Evolutionary conservation across 2,329 filamentous ascomycete genomes (phyloP), one percentile per base, ranked within the genome.

Genomic region (Penicillium sp.): DNA sequence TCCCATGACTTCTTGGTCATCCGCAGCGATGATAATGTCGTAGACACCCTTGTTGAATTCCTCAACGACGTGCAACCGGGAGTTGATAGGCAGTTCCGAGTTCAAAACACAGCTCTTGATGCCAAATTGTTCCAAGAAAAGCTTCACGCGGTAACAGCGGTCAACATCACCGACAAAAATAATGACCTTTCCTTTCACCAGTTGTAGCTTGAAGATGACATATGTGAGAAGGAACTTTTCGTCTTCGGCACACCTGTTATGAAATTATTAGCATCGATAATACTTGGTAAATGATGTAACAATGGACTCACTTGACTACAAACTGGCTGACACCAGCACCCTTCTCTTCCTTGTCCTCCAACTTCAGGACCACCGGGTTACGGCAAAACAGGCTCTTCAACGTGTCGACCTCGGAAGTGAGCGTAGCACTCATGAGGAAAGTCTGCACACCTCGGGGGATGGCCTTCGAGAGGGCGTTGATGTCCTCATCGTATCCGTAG

Each of bases 31-130:
- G 61, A 99, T 92, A 56, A 97, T 96, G 64, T 99, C 92, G 79
- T 99, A 99, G 6, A 97, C 86, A 47, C 90, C 89, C 73, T 89
- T 89, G 76, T 97, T 99, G 75, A 99, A 99, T 70, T 97, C 91
- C 64, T 97, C 89, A 2, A 99, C 92, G 2, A 96, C 91, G 68
- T 99, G 92, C 35, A 96, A 85, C 53, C 94, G 82, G 1, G 89
- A 94, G 66, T 96, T 96, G 59, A 97, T 86, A 0, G 94, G 94
- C 31, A 99, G 75, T 68, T 99, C 92, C 1, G 90, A 94, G 74
- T 99, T 99, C 36, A 99, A 76, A 25, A 96, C 89, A 72, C 90
- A 95, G 64, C 89, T 92, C 69, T 90, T 88, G 67, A 96, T 92
- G 42, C 91, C 92, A 66, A 99, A 99, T 68, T 99, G 94, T 72